These are phyloP conservation scores for Globisporangium irregulare DNA, from an alignment of 352 stramenopile species.

Conservation along the genomic window DNA sequence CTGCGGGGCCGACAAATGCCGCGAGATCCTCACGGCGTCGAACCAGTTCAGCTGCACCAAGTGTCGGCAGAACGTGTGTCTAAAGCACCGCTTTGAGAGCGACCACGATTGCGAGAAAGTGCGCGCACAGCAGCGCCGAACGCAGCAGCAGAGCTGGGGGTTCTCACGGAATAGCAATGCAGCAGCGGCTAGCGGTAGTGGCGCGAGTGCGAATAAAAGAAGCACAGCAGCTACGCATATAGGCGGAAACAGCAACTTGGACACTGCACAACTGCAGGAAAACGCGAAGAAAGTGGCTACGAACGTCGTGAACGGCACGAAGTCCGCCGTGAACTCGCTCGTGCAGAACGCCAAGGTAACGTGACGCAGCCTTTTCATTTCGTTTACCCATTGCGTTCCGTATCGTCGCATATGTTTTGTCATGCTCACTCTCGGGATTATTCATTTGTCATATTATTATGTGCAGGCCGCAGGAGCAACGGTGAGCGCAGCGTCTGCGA, in stretches of 20 bases:
- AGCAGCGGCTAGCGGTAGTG: background rate
- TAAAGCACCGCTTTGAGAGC: conserved; percentile 72
- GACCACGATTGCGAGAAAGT: conserved; percentile 61
- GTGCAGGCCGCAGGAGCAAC: conserved; percentile 15
- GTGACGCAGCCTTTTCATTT: no score
- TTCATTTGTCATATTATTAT: background rate
- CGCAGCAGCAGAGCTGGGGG: conserved; percentile 45
- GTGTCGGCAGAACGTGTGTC: conserved; percentile 69
- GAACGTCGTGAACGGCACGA: conserved; percentile 36
- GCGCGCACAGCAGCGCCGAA: conserved; percentile 33
- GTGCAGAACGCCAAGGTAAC: conserved; percentile 47
- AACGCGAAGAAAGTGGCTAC: conserved; percentile 32
- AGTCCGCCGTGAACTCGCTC: conserved; percentile 37
- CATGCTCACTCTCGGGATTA: background rate
- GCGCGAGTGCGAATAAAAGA: conserved; percentile 11
- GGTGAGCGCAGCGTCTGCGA: conserved; percentile 14
- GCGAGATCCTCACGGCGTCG: conserved; percentile 59
- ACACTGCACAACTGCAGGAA: conserved; percentile 20
- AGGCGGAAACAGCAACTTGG: background rate
- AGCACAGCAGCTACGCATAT: conserved; percentile 6
- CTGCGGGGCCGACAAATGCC: conserved; percentile 52
- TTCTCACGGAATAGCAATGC: conserved; percentile 14
- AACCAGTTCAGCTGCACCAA: conserved; percentile 74
- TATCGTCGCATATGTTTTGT: background rate
- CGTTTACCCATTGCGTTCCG: background rate